Evolutionary conservation across 371 early-diverging fungal species (phyloP), one percentile per base, ranked within the genome.

Genomic region (Mitosporidium daphniae): DNA sequence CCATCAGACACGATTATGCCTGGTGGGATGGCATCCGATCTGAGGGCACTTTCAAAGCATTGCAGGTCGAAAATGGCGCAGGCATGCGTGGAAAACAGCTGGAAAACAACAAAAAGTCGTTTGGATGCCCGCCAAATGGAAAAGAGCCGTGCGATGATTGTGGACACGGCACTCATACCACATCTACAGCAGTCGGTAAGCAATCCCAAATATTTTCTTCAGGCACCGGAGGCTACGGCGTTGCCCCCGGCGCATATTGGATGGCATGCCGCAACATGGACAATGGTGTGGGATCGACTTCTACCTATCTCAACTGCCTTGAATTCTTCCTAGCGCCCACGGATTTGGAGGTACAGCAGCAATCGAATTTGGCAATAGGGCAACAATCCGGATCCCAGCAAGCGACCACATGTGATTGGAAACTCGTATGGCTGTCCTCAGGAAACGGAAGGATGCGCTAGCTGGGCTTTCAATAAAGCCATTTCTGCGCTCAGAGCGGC

Each of bases 151-250:
- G 29, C 21, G 31, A 30, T 21, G 31, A 30, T 12, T 16, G 31
- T 21, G 31, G 31, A 4, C 31, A 30, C 30, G 31, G 31, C 4
- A 30, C 31, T 5, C 31, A 30, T 32, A 31, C 31, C 12, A 30
- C 23, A 15, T 7, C 7, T 4, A 30, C 31, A 3, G 15, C 31
- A 8, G 30, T 30, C 31, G n/a, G n/a, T n/a, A n/a, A n/a, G n/a
- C n/a, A n/a, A n/a, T n/a, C n/a, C n/a, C n/a, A n/a, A n/a, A n/a
- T n/a, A n/a, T n/a, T n/a, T n/a, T n/a, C n/a, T n/a, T n/a, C n/a
- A n/a, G 31, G 31, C 10, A 29, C 7, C 8, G 9, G 16, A 5
- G 31, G 31, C 9, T 4, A 11, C 7, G 31, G 31, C 12, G 31
- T 30, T 8, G 31, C 31, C 18, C 31, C 31, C 7, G 31, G 31